Conservation (phyloP, 2,329 filamentous ascomycete genomes). For the Amphichorda felina region DNA sequence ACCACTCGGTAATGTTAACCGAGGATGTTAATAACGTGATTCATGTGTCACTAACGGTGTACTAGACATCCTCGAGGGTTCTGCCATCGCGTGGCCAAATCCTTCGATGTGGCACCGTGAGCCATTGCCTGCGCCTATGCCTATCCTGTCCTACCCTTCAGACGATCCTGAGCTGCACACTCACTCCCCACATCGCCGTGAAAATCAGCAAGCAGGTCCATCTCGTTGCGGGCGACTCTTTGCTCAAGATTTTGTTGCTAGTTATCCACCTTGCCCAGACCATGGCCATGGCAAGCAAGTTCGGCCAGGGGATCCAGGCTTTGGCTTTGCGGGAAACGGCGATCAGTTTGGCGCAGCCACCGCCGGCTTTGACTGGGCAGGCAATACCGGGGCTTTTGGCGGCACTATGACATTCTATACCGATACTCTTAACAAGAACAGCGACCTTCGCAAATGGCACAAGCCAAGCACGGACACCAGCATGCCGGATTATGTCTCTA, state of each 20-base stretch:
- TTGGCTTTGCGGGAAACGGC: too few relatives aligned
- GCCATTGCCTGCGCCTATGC: conserved; percentile 26
- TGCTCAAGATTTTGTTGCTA: too few relatives aligned
- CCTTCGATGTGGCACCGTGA: conserved; percentile 52
- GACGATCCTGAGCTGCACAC: conserved; percentile 45
- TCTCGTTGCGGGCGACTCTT: not conserved
- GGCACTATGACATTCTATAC: not conserved
- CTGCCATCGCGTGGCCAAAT: conserved; percentile 72
- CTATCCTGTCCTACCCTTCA: conserved; percentile 24
- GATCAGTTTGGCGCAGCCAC: not conserved
- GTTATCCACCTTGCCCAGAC: too few relatives aligned
- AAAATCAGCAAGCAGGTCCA: not conserved
- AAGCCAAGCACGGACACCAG: conserved; percentile 25
- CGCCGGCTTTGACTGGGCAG: not conserved
- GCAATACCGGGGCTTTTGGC: not conserved
- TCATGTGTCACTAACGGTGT: not conserved
- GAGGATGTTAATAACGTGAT: not conserved
- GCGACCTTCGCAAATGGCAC: not conserved
- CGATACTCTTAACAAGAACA: not conserved
- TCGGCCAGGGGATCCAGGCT: too few relatives aligned
- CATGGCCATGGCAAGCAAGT: too few relatives aligned
- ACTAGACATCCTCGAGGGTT: conserved; percentile 51
- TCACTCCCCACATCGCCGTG: conserved; percentile 45
- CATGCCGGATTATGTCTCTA: conserved; percentile 27
- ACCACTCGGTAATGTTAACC: not conserved